These are phyloP conservation scores for Periconia sp. DNA, from an alignment of 2,329 filamentous ascomycete genomes.

Conservation along the genomic window DNA sequence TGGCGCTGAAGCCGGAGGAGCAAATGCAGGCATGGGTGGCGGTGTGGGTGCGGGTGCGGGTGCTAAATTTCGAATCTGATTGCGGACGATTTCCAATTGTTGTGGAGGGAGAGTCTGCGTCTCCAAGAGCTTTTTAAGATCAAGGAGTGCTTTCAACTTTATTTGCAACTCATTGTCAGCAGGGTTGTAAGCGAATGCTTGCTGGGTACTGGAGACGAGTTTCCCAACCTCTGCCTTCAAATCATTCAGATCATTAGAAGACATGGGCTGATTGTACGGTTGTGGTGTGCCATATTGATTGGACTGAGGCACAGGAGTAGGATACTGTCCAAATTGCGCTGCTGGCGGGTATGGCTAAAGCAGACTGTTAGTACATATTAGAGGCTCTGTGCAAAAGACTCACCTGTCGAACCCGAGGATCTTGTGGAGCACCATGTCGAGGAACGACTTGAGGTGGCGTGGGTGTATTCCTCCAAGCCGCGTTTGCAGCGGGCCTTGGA, in stretches of 20 bases:
- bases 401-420: slow-evolving; percentile 46
- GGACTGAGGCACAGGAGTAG: slow-evolving; percentile 30
- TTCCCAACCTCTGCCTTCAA: slow-evolving; percentile 84
- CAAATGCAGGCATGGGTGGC: slow-evolving; percentile 37
- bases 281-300: slow-evolving; percentile 42
- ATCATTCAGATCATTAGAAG: slow-evolving; percentile 57
- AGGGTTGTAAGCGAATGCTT: slow-evolving; percentile 76
- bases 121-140: slow-evolving; percentile 81
- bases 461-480: slow-evolving; percentile 73
- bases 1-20: slow-evolving; percentile 41
- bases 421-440: slow-evolving; percentile 40
- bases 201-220: slow-evolving; percentile 74
- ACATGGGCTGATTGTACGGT: slow-evolving; percentile 28
- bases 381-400: slow-evolving; percentile 6
- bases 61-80: slow-evolving; percentile 79
- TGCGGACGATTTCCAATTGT: slow-evolving; percentile 82
- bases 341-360: slow-evolving; percentile 26
- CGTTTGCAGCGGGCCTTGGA: slow-evolving; percentile 52
- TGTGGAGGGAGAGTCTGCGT: slow-evolving; percentile 78
- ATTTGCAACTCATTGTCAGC: slow-evolving; percentile 77
- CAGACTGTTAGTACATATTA: slow-evolving; percentile 9
- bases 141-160: slow-evolving; percentile 82
- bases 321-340: slow-evolving; percentile 32
- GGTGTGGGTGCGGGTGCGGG: slow-evolving; percentile 60
- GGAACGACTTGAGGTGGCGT: slow-evolving; percentile 67